Conservation (phyloP, 352 stramenopile species). For the Stramenopiles sp. region DNA sequence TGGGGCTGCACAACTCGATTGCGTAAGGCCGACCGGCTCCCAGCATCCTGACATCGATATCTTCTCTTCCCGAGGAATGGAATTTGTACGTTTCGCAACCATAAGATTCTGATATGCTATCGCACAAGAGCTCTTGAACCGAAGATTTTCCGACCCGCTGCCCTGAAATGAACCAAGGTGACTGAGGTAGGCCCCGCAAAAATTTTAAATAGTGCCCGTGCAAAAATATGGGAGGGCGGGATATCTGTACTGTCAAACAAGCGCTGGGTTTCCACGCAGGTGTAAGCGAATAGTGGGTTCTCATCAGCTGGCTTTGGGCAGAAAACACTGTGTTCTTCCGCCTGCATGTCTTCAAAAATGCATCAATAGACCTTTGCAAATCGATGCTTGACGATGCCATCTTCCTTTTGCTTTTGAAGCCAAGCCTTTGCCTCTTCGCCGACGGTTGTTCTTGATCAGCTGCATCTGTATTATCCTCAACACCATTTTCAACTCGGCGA, state of each 20-base stretch:
- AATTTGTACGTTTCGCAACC: constrained; percentile 66
- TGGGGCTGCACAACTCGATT: constrained; percentile 33
- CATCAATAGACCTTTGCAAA: no score
- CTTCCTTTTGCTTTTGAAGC: no score
- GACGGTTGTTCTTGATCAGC: no score
- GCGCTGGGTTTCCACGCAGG: no score
- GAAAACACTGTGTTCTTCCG: no score
- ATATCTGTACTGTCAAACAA: neutral
- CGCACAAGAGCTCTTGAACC: constrained; percentile 62
- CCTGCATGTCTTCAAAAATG: no score
- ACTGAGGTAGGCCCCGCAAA: constrained; percentile 60
- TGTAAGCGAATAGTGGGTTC: no score
- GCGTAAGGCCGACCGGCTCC: constrained; percentile 73
- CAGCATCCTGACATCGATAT: constrained; percentile 92
- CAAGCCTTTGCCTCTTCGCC: no score
- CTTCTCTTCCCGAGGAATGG: constrained; percentile 81
- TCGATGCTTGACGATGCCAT: no score
- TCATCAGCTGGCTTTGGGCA: no score
- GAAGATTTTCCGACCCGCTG: constrained; percentile 54
- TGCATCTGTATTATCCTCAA: no score
- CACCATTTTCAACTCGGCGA: no score
- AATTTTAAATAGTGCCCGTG: constrained; percentile 69
- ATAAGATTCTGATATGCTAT: constrained; percentile 42
- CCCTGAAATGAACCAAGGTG: constrained; percentile 62
- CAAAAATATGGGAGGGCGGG: constrained; percentile 54